Conservation (phyloP, 1,284 basidiomycete genomes). For the Chondrostereum purpureum region DNA sequence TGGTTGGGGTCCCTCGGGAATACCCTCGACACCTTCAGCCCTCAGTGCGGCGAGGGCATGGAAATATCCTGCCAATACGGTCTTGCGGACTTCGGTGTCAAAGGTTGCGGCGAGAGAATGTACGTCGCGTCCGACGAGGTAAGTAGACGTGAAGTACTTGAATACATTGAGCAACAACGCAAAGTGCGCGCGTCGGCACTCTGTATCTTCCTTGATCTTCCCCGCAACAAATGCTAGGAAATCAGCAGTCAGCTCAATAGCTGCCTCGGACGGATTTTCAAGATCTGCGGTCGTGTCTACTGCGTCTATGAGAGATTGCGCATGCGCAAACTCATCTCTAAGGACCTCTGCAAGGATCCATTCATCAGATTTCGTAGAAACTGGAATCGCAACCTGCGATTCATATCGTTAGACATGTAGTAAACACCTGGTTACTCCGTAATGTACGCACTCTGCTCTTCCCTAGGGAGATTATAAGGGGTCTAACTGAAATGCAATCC, state of each 20-base stretch:
- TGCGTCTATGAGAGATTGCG: constrained; percentile 50
- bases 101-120: constrained; percentile 77
- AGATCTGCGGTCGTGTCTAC: constrained; percentile 44
- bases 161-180: constrained; percentile 70
- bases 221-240: constrained; percentile 73
- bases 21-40: constrained; percentile 46
- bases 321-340: constrained; percentile 77
- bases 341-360: constrained; percentile 89
- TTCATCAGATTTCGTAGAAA: constrained; percentile 69
- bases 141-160: constrained; percentile 72
- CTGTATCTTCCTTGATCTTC: constrained; percentile 45
- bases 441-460: constrained; percentile 56
- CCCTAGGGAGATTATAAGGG: constrained; percentile 54
- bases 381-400: constrained; percentile 72
- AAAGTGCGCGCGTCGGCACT: constrained; percentile 41
- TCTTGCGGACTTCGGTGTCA: constrained; percentile 71
- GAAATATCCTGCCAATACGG: constrained; percentile 79
- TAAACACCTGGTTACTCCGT: constrained; percentile 12
- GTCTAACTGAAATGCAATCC: constrained; percentile 47
- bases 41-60: constrained; percentile 71
- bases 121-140: constrained; percentile 70
- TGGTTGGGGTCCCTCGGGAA: constrained; percentile 62
- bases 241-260: constrained; percentile 71
- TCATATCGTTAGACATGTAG: constrained; percentile 12
- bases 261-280: constrained; percentile 54